phyloP scores from a whole-genome alignment of 1,284 basidiomycete genomes.

The Papiliotrema flavescens region DNA sequence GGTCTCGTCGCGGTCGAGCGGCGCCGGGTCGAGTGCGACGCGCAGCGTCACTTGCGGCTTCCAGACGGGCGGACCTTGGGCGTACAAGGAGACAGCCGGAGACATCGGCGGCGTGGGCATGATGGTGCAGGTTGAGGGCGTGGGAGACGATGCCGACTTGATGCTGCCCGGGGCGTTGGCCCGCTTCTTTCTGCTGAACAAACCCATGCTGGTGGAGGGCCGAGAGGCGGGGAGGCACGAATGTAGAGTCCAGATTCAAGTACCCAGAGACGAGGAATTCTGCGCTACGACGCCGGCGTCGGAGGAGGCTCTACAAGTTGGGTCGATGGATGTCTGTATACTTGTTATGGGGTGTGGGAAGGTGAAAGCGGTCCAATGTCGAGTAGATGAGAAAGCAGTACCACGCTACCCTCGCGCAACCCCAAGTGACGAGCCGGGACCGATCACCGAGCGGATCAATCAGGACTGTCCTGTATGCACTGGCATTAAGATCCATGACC shows the following conservation, averaged over 20 bases:
- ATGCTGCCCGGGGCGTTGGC: neutral
- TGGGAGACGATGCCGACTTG: neutral
- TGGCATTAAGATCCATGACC: no score
- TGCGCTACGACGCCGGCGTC: no score
- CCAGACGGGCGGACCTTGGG: neutral
- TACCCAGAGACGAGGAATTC: no score
- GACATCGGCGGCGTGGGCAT: neutral
- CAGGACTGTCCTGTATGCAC: no score
- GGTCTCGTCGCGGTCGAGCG: constrained; percentile 13
- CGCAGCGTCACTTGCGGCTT: constrained; percentile 3
- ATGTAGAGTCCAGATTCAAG: neutral
- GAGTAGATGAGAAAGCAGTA: no score
- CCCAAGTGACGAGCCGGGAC: no score
- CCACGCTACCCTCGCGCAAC: no score
- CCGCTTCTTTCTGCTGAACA: constrained; percentile 11
- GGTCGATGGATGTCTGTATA: no score
- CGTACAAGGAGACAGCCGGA: neutral
- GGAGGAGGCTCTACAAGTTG: no score
- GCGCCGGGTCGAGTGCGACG: constrained; percentile 13
- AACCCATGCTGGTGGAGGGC: constrained; percentile 3
- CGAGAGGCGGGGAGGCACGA: neutral
- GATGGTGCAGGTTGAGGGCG: neutral
- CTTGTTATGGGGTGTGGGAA: no score
- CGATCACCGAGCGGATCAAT: no score
- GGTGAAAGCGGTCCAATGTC: no score